Percentiles rank a stretch among this genome's conserved stretches.
Conservation (phyloP, 2,329 filamentous ascomycete genomes). For the Bisporella sp. region DNA sequence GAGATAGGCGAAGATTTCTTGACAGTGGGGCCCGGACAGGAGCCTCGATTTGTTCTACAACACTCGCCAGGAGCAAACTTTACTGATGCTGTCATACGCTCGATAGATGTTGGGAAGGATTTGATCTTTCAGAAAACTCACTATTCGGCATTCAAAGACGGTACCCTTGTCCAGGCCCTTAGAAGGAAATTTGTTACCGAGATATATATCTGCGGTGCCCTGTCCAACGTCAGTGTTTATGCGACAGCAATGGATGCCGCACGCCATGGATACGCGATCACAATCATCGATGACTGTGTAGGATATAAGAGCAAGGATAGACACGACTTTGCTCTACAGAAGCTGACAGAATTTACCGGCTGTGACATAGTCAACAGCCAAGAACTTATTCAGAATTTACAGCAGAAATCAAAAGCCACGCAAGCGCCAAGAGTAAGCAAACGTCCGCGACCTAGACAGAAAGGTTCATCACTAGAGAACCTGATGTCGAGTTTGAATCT, state of each 20-base stretch:
- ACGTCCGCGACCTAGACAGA: constrained; percentile 8
- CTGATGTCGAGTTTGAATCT: constrained; percentile 23
- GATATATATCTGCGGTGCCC: constrained; percentile 78
- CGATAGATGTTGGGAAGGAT: constrained; percentile 39
- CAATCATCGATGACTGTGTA: constrained; percentile 80
- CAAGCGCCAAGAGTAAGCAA: constrained; percentile 11
- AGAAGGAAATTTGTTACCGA: constrained; percentile 85
- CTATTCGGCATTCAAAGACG: constrained; percentile 82
- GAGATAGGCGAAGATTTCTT: constrained; percentile 21
- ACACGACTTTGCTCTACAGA: constrained; percentile 40
- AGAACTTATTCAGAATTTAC: constrained; percentile 19
- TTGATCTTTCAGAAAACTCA: constrained; percentile 58
- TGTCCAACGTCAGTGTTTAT: constrained; percentile 83
- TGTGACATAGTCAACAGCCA: constrained; percentile 24
- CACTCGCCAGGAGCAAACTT: constrained; percentile 41
- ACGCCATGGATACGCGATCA: constrained; percentile 80
- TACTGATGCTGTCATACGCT: constrained; percentile 33
- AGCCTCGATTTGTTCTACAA: constrained; percentile 36
- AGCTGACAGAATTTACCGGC: constrained; percentile 24
- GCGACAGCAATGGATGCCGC: constrained; percentile 89
- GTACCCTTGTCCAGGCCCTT: constrained; percentile 65
- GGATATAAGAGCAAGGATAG: constrained; percentile 67
- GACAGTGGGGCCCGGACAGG: constrained; percentile 15
- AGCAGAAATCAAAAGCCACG: constrained; percentile 14
- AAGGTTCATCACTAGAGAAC: constrained; percentile 15